Percentiles rank a stretch among this genome's conserved stretches.
phyloP scores from a whole-genome alignment of 768 basidiomycete species.

The Leccinum aurantiacum region DNA sequence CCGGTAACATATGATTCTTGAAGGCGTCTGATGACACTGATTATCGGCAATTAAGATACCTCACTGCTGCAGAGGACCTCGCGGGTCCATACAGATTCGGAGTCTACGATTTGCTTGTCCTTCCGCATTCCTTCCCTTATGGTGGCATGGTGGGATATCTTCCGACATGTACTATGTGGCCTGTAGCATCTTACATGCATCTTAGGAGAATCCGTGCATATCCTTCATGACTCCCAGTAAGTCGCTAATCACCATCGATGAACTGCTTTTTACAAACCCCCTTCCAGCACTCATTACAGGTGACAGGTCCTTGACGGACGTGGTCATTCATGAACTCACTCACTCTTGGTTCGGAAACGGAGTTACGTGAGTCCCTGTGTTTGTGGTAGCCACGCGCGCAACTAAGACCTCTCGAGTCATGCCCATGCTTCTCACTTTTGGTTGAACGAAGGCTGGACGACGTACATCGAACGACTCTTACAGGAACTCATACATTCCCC shows the following conservation, averaged over 20 bases:
- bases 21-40: background rate
- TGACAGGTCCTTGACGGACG: constrained; percentile 83
- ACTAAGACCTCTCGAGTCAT: constrained; percentile 41
- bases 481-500: constrained; percentile 68
- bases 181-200: background rate
- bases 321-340: constrained; percentile 83
- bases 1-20: constrained; percentile 40
- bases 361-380: constrained; percentile 55
- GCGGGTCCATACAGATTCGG: constrained; percentile 78
- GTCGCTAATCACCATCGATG: constrained; percentile 14
- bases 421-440: constrained; percentile 80
- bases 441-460: constrained; percentile 95
- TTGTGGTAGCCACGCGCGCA: background rate
- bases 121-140: constrained; percentile 92
- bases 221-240: constrained; percentile 86
- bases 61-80: constrained; percentile 69
- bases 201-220: constrained; percentile 84
- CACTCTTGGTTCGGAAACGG: constrained; percentile 96
- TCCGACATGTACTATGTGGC: background rate
- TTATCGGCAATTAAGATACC: constrained; percentile 48
- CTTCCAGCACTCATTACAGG: constrained; percentile 74
- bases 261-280: background rate
- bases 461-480: constrained; percentile 85
- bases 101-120: constrained; percentile 84
- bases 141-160: constrained; percentile 71